Evolutionary conservation across 1,284 basidiomycete species (phyloP), one percentile per base, ranked within the genome.

Genomic region (Exobasidium rhododendri): DNA sequence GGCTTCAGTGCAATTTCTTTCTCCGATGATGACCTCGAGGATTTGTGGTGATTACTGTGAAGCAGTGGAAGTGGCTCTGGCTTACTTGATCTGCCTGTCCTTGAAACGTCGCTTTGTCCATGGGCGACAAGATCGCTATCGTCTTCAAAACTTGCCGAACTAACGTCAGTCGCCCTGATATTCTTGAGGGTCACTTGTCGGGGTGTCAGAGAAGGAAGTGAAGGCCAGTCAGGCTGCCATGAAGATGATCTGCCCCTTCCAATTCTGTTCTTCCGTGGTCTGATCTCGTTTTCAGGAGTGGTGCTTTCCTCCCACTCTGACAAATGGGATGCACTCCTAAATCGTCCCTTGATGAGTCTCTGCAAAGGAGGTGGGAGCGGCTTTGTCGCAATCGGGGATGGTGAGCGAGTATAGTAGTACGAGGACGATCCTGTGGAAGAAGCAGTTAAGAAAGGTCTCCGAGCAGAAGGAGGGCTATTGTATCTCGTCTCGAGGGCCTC

Each of bases 221-320:
- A 61, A 30, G 13, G 65, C 67, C 54, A 55, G 53, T 52, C 68
- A 65, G 17, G 62, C 63, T 28, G 65, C 67, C 56, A 67, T 61
- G 28, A 67, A 66, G 46, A 67, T 60, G 46, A 65, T 64, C 49
- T 66, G 62, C 40, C 62, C 64, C 45, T 66, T 31, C 40, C 50
- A 55, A n/a, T 59, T 58, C 4, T 63, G 65, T 10, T 65, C 68
- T 52, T 67, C 63, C 40, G 68, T 66, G 40, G 67, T 56, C 7
- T 65, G 67, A 17, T 66, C 56, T 51, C 52, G 46, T 20, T 66
- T 56, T 13, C 67, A 10, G 7, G 35, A 40, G 35, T 10, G 7
- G 35, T 17, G 17, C 17, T 7, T 40, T 10, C 35, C 35, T 40
- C 35, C 17, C 10, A 40, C 35, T 10, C 7, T 40, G 35, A 7